Percentiles rank a stretch among this genome's conserved stretches.
Evolutionary conservation across 2,329 filamentous ascomycete species (phyloP).

Genomic region (Trichoderma sp.): DNA sequence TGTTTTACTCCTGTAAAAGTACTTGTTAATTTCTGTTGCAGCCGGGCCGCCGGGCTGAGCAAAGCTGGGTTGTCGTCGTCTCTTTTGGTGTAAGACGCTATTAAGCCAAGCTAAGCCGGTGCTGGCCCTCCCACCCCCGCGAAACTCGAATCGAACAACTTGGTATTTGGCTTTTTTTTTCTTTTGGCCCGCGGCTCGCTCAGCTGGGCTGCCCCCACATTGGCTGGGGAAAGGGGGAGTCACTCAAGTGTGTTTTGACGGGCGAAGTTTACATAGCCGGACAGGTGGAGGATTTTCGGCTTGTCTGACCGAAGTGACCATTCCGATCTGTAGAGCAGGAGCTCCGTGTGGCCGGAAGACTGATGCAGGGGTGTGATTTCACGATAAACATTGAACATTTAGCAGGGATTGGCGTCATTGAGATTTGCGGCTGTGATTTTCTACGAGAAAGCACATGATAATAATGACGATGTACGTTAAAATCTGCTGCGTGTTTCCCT

Average conservation of each 20-base stretch:
- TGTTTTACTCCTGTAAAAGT: neutral
- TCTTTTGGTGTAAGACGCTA: neutral
- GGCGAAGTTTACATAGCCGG: slow-evolving; percentile 4
- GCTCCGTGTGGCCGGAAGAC: slow-evolving; percentile 18
- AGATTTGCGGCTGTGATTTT: neutral
- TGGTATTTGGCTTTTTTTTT: neutral
- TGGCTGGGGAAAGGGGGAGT: neutral
- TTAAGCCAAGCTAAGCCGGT: neutral
- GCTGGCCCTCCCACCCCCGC: neutral
- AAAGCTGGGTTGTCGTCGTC: neutral
- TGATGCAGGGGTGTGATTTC: neutral
- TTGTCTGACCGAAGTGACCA: slow-evolving; percentile 1
- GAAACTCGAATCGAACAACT: neutral
- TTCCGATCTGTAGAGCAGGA: slow-evolving; percentile 10
- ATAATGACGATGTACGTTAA: neutral
- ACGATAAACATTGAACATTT: neutral
- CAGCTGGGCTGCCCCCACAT: neutral
- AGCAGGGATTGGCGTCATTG: neutral
- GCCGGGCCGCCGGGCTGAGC: neutral
- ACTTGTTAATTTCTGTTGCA: too few species aligned
- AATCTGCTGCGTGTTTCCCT: neutral
- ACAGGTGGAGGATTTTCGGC: slow-evolving; percentile 20
- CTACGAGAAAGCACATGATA: neutral
- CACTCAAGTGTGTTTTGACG: neutral
- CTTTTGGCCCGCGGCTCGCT: slow-evolving; percentile 13